phyloP scores from a whole-genome alignment of 768 basidiomycete genomes.

The Lentinula sp. region DNA sequence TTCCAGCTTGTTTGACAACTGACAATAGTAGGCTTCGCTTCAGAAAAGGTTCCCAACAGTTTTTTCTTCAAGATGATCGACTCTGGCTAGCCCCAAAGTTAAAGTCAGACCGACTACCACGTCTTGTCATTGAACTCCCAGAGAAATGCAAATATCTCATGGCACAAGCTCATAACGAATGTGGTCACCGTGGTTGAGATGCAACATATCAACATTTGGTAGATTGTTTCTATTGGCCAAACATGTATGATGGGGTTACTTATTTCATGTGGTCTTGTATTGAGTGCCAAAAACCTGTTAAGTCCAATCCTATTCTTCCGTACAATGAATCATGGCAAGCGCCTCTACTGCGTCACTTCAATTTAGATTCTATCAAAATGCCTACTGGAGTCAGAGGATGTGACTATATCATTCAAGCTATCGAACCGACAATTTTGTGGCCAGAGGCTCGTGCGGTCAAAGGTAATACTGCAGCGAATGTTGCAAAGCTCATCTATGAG shows the following conservation, averaged over 20 bases:
- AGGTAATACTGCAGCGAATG: slow-evolving; percentile 6
- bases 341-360: slow-evolving; percentile 18
- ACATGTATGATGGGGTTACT: slow-evolving; percentile 21
- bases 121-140: slow-evolving; percentile 16
- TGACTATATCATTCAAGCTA: slow-evolving; percentile 20
- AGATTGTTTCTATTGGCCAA: slow-evolving; percentile 29
- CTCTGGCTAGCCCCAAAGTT: slow-evolving; percentile 14
- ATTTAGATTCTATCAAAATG: slow-evolving; percentile 25
- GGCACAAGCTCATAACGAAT: slow-evolving; percentile 17
- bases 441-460: slow-evolving; percentile 13
- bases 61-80: slow-evolving; percentile 12
- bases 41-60: slow-evolving; percentile 7
- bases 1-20: slow-evolving; percentile 3
- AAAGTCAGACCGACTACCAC: slow-evolving; percentile 8
- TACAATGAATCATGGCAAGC: slow-evolving; percentile 15
- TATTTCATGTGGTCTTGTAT: slow-evolving; percentile 26
- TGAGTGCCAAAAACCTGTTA: slow-evolving; percentile 21
- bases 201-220: slow-evolving; percentile 11
- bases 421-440: slow-evolving; percentile 16
- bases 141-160: slow-evolving; percentile 12
- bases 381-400: slow-evolving; percentile 12
- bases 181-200: slow-evolving; percentile 24
- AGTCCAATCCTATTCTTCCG: slow-evolving; percentile 13
- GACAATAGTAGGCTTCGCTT: slow-evolving; percentile 5
- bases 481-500: slow-evolving; percentile 24